A percentile compares a stretch with the other conserved stretches of the same genome.
Conservation (phyloP, 345 rosid genomes). For the Pugionium dolabratum region DNA sequence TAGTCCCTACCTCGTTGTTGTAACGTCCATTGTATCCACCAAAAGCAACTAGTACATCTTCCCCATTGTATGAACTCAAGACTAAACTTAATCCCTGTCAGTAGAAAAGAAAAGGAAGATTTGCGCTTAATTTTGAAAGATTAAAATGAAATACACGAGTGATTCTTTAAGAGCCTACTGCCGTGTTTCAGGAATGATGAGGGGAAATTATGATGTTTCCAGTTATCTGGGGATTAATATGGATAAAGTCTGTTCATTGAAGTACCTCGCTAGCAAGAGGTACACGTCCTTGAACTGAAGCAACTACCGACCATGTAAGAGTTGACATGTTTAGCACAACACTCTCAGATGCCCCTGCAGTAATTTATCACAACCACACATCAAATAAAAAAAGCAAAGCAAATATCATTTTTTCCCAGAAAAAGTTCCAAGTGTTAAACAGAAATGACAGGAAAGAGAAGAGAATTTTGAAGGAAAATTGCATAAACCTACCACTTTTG, state of each 20-base stretch:
- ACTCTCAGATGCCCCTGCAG: constrained; percentile 88
- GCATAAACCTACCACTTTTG: constrained; percentile 68
- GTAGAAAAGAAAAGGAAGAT: constrained; percentile 24
- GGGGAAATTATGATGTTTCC: background rate
- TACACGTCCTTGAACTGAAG: constrained; percentile 84
- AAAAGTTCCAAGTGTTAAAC: background rate
- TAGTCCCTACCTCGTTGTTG: constrained; percentile 71
- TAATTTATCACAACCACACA: constrained; percentile 27
- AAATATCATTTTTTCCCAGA: constrained; percentile 2
- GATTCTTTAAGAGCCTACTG: constrained; percentile 2
- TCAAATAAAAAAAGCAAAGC: constrained; percentile 13
- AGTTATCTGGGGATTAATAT: background rate
- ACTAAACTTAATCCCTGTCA: constrained; percentile 89
- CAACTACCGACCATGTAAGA: constrained; percentile 87
- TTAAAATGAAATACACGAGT: constrained; percentile 18
- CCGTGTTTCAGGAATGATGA: constrained; percentile 19
- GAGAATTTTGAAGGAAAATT: constrained; percentile 22
- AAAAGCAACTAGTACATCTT: constrained; percentile 86
- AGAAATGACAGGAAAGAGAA: constrained; percentile 20
- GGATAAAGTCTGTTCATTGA: constrained; percentile 2
- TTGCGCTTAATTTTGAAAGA: constrained; percentile 1
- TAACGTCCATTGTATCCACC: constrained; percentile 98
- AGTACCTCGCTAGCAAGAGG: constrained; percentile 97
- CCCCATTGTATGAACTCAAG: constrained; percentile 73
- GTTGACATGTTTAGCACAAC: constrained; percentile 96